These are phyloP conservation scores for Cladosporium sp. DNA, from an alignment of 2,329 filamentous ascomycete genomes.

Conservation along the genomic window DNA sequence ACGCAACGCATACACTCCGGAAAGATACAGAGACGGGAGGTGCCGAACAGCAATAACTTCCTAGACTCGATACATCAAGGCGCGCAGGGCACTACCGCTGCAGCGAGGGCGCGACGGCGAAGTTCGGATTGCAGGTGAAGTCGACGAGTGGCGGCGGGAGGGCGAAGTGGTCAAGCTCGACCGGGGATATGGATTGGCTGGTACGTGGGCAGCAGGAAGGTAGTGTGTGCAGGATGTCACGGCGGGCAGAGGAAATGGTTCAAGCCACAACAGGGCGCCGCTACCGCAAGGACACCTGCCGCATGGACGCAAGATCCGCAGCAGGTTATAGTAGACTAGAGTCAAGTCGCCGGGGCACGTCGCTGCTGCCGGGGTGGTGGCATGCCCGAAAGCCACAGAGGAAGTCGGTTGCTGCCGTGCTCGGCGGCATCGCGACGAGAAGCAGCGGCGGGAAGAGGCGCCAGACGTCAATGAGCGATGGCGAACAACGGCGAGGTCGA, in stretches of 20 bases:
- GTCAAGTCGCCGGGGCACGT: background rate
- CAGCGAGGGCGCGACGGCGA: background rate
- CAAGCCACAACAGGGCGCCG: slow-evolving; percentile 1
- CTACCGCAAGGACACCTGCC: slow-evolving; percentile 9
- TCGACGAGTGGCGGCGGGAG: slow-evolving; percentile 5
- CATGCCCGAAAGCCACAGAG: background rate
- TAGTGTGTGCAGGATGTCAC: slow-evolving; percentile 1
- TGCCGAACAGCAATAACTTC: background rate
- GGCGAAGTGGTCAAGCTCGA: slow-evolving; percentile 1
- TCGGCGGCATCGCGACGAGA: background rate
- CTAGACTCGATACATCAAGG: background rate
- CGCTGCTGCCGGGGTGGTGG: slow-evolving; percentile 5
- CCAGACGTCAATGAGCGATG: background rate
- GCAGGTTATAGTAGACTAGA: background rate
- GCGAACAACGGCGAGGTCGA: background rate
- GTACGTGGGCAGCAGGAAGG: slow-evolving; percentile 7
- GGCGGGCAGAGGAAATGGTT: slow-evolving; percentile 2
- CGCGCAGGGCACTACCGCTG: background rate
- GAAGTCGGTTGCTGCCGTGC: background rate
- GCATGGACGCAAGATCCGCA: slow-evolving; percentile 9
- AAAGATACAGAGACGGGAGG: background rate
- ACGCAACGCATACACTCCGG: background rate
- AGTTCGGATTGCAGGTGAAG: background rate
- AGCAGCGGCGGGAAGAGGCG: background rate
- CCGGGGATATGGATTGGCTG: slow-evolving; percentile 4